Conservation (phyloP, 2,329 filamentous ascomycete genomes). For the Spiromastix sp. region DNA sequence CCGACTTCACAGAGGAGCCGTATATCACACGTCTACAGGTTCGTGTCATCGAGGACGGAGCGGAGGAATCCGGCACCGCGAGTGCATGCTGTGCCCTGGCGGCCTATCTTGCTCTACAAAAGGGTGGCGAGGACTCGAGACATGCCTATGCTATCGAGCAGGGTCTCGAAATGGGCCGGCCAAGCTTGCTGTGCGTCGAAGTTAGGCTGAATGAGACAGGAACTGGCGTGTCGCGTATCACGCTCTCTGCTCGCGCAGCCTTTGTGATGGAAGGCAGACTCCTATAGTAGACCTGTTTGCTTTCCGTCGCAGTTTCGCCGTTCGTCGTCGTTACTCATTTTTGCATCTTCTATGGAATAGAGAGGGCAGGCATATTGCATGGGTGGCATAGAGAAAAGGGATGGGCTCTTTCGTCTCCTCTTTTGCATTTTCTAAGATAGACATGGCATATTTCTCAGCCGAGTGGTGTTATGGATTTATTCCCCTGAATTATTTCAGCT, state of each 20-base stretch:
- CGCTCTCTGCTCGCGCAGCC: slow-evolving; percentile 12
- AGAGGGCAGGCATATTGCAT: too few relatives aligned
- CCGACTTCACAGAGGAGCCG: slow-evolving; percentile 16
- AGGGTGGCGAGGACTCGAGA: slow-evolving; percentile 20
- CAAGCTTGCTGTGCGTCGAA: slow-evolving; percentile 38
- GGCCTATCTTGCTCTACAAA: slow-evolving; percentile 35
- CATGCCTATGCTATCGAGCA: slow-evolving; percentile 35
- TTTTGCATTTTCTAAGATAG: not conserved
- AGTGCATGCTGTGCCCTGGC: slow-evolving; percentile 39
- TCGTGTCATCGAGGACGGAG: slow-evolving; percentile 20
- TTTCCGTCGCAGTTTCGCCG: not conserved
- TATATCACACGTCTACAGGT: slow-evolving; percentile 20
- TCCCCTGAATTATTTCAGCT: too few relatives aligned
- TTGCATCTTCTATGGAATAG: not conserved
- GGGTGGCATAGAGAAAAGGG: not conserved
- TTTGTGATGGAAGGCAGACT: slow-evolving; percentile 14
- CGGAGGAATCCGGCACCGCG: slow-evolving; percentile 42
- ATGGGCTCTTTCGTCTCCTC: not conserved
- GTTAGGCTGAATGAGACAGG: slow-evolving; percentile 30
- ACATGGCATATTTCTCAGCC: too few relatives aligned
- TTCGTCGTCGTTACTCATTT: not conserved
- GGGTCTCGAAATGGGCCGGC: slow-evolving; percentile 43
- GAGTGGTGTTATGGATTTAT: too few relatives aligned
- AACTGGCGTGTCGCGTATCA: slow-evolving; percentile 11
- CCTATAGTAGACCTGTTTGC: slow-evolving; percentile 4